Conservation (phyloP, 257 asterid species). For the Buddleja alternifolia region DNA sequence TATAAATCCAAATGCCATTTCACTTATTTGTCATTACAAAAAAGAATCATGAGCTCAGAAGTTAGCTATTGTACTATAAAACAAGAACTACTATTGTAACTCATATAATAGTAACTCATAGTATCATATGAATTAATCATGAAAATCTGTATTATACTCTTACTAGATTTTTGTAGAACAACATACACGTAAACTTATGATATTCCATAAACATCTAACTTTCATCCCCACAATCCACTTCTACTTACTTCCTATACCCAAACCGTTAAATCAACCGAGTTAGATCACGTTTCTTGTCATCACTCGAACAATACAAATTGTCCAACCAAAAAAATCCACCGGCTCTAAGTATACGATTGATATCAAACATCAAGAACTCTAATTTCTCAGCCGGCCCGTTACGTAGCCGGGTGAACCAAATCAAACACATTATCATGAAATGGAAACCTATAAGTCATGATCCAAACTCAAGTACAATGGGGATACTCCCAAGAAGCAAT, state of each 20-base stretch:
- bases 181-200: conserved; percentile 61
- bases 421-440: conserved; percentile 69
- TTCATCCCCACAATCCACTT: conserved; percentile 90
- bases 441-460: conserved; percentile 84
- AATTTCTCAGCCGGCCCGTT: conserved; percentile 67
- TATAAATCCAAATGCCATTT: conserved; percentile 24
- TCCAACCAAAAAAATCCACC: conserved; percentile 88
- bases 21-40: conserved; percentile 35
- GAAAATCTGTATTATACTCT: conserved; percentile 43
- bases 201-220: conserved; percentile 49
- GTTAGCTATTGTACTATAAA: conserved; percentile 8
- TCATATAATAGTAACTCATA: conserved; percentile 14
- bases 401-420: conserved; percentile 66
- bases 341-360: conserved; percentile 72
- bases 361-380: conserved; percentile 90
- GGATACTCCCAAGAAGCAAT: conserved; percentile 86
- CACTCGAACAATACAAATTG: conserved; percentile 61
- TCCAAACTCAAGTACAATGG: conserved; percentile 80
- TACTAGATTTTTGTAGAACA: conserved; percentile 54
- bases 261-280: conserved; percentile 74
- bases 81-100: conserved; percentile 26
- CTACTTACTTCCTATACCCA: conserved; percentile 75
- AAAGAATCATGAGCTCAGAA: conserved; percentile 18
- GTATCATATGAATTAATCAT: too few relatives aligned
- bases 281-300: conserved; percentile 64